Percentiles rank a stretch among this genome's conserved stretches.
Conservation (phyloP, 441 rosid genomes). For the Adansonia rubrostipa region DNA sequence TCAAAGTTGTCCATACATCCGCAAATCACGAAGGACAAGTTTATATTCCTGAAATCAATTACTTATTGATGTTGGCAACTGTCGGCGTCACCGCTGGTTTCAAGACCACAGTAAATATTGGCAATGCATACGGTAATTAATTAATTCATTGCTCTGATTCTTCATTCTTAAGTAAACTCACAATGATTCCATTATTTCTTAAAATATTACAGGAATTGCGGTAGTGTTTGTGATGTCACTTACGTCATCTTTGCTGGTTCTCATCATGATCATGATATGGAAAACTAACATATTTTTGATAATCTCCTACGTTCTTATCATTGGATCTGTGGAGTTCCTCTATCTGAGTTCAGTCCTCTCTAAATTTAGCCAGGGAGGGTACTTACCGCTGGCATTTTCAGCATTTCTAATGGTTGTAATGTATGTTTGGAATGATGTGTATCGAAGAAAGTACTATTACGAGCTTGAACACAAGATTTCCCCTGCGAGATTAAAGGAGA, state of each 20-base stretch:
- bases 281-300: constrained; percentile 47
- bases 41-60: constrained; percentile 60
- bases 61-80: constrained; percentile 55
- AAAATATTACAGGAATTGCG: constrained; percentile 46
- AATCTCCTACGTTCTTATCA: constrained; percentile 37
- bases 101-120: constrained; percentile 48
- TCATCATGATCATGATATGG: constrained; percentile 66
- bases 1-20: constrained; percentile 58
- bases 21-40: constrained; percentile 56
- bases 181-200: neutral
- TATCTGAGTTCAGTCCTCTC: constrained; percentile 57
- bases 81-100: constrained; percentile 52
- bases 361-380: constrained; percentile 60
- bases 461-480: constrained; percentile 59
- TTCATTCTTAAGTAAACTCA: neutral
- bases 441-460: constrained; percentile 49
- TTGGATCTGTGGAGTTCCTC: constrained; percentile 46
- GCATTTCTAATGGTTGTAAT: constrained; percentile 42
- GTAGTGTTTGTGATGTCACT: constrained; percentile 61
- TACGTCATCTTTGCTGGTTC: constrained; percentile 48
- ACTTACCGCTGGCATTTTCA: constrained; percentile 56
- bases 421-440: constrained; percentile 55
- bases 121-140: constrained; percentile 57
- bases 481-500: constrained; percentile 38
- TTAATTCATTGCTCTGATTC: neutral